A percentile compares a stretch with the other conserved stretches of the same genome.
These are phyloP conservation scores for Bocquillonia castaneifolia DNA, from an alignment of 441 rosid genomes.

Conservation along the genomic window DNA sequence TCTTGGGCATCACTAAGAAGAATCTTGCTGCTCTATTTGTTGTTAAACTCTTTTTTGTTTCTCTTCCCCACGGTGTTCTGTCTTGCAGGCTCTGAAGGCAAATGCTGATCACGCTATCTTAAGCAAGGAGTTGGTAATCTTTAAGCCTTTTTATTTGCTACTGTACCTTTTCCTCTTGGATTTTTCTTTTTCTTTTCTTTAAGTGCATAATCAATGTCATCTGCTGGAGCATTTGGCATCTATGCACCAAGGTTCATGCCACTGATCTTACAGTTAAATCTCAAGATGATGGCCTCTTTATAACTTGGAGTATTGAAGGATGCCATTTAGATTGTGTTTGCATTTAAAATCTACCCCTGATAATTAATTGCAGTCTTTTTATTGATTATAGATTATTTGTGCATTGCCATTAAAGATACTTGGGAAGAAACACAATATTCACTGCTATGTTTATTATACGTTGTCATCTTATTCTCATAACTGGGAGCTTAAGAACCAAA, in stretches of 20 bases:
- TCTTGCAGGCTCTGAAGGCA: slow-evolving; percentile 45
- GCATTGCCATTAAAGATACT: neutral
- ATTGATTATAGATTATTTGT: neutral
- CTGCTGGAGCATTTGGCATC: neutral
- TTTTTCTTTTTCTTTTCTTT: neutral
- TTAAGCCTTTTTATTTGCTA: slow-evolving; percentile 9
- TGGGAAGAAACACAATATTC: neutral
- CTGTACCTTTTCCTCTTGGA: neutral
- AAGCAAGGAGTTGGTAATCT: slow-evolving; percentile 72
- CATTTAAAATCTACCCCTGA: neutral
- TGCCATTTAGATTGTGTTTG: neutral
- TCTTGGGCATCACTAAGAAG: neutral
- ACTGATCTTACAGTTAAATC: neutral
- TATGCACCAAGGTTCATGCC: neutral
- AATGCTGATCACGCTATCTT: slow-evolving; percentile 62
- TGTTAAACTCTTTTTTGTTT: slow-evolving; percentile 7
- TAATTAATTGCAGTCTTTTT: neutral
- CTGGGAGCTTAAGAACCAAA: neutral
- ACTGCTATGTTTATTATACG: neutral
- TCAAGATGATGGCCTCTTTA: neutral
- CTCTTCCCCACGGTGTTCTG: neutral
- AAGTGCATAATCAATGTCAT: neutral
- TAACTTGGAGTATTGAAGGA: neutral
- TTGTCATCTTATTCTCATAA: neutral
- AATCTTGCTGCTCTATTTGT: no score